A percentile compares a stretch with the other conserved stretches of the same genome.
phyloP scores from a whole-genome alignment of 352 stramenopile genomes.

The Phytopythium montanum region DNA sequence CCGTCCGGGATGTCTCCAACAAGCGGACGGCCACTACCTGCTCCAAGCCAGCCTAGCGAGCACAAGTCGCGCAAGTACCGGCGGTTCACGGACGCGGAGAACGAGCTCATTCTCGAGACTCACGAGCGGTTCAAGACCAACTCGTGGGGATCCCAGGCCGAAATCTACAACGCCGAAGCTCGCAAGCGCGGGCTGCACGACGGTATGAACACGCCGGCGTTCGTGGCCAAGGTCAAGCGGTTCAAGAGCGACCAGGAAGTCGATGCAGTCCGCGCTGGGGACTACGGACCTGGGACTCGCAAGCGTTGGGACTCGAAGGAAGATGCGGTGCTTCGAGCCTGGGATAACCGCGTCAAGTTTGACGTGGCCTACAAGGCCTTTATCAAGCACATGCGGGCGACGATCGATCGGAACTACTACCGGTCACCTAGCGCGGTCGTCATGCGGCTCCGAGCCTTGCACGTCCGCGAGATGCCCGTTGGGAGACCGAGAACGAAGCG shows the following conservation, averaged over 20 bases:
- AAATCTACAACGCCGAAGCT: constrained; percentile 1
- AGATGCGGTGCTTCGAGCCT: neutral
- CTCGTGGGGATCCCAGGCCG: neutral
- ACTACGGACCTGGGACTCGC: neutral
- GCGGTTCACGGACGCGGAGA: constrained; percentile 1
- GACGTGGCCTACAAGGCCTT: neutral
- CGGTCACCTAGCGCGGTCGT: neutral
- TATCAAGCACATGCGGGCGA: neutral
- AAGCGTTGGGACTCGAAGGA: neutral
- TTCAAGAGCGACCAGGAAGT: neutral
- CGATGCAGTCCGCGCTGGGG: neutral
- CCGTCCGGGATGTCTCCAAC: neutral
- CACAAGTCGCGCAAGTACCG: neutral
- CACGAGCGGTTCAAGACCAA: neutral
- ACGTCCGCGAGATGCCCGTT: neutral
- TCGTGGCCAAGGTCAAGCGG: neutral
- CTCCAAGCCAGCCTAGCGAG: neutral
- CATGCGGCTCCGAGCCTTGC: neutral
- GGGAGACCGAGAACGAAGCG: neutral
- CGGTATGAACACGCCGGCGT: neutral
- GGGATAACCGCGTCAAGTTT: neutral
- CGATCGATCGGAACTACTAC: neutral
- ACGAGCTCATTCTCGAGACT: neutral
- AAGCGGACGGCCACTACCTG: neutral
- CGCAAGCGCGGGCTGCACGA: neutral